Evolutionary conservation across 768 basidiomycete species (phyloP).

Genomic region (Amyloporia xantha): DNA sequence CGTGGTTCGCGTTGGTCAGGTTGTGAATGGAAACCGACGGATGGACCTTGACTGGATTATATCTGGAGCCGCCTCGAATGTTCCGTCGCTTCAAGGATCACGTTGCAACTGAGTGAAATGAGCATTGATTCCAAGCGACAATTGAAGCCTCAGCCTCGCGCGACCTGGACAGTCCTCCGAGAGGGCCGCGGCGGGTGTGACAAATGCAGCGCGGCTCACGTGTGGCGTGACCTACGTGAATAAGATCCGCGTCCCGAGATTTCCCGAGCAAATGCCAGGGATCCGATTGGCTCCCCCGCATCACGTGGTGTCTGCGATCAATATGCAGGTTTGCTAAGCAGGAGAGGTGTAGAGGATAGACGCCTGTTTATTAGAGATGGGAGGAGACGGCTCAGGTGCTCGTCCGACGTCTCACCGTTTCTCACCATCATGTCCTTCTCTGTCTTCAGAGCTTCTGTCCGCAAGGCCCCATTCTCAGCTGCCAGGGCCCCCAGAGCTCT

Average conservation of each 20-base stretch:
- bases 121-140: too few species aligned
- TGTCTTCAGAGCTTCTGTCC: slow-evolving; percentile 44
- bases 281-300: not conserved
- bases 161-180: too few species aligned
- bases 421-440: slow-evolving; percentile 46
- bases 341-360: not conserved
- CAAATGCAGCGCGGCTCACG: not conserved
- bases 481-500: slow-evolving; percentile 17
- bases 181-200: not conserved
- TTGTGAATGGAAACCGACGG: too few species aligned
- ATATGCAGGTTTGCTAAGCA: not conserved
- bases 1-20: too few species aligned
- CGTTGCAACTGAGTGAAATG: too few species aligned
- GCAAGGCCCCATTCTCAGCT: slow-evolving; percentile 32
- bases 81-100: too few species aligned
- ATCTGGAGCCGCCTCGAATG: too few species aligned
- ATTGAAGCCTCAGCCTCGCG: too few species aligned
- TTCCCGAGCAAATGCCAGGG: not conserved
- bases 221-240: not conserved
- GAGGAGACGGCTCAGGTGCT: too few species aligned
- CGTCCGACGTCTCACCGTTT: not conserved
- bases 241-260: not conserved
- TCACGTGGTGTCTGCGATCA: not conserved
- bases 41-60: too few species aligned
- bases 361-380: not conserved